Conservation (phyloP, 176 grass and related monocot genomes). For the Rhynchospora breviuscula region DNA sequence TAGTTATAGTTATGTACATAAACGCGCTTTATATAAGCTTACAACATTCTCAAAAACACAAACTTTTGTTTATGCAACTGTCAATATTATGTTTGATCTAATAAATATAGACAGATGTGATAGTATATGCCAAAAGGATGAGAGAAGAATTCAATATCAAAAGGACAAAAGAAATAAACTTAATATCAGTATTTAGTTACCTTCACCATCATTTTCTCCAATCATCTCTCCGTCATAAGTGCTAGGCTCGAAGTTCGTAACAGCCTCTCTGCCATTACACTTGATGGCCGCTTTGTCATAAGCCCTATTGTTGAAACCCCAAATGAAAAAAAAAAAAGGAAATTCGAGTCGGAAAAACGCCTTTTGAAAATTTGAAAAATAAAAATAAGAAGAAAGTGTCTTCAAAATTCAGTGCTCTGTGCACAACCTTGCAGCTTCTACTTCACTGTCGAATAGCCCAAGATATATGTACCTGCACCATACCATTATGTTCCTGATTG, state of each 20-base stretch:
- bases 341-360: constrained; percentile 52
- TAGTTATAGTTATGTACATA: neutral
- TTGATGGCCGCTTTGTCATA: constrained; percentile 98
- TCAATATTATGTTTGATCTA: neutral
- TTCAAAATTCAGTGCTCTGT: constrained; percentile 39
- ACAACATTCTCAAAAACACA: neutral
- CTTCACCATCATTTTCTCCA: constrained; percentile 43
- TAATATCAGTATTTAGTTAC: constrained; percentile 30
- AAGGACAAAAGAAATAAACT: neutral
- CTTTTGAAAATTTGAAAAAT: constrained; percentile 29
- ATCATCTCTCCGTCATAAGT: constrained; percentile 64
- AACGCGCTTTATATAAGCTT: neutral
- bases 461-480: constrained; percentile 99
- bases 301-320: constrained; percentile 53
- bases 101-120: neutral
- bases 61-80: neutral
- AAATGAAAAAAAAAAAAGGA: constrained; percentile 37
- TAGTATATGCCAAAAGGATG: neutral
- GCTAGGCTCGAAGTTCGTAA: constrained; percentile 88
- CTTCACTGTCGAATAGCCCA: constrained; percentile 99
- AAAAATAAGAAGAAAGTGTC: constrained; percentile 26
- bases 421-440: constrained; percentile 98
- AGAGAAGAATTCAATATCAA: neutral
- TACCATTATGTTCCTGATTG: constrained; percentile 51
- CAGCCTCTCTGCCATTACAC: constrained; percentile 91